Evolutionary conservation across 2,329 filamentous ascomycete genomes (phyloP), one percentile per base, ranked within the genome.

Genomic region (Shiraia sp.): DNA sequence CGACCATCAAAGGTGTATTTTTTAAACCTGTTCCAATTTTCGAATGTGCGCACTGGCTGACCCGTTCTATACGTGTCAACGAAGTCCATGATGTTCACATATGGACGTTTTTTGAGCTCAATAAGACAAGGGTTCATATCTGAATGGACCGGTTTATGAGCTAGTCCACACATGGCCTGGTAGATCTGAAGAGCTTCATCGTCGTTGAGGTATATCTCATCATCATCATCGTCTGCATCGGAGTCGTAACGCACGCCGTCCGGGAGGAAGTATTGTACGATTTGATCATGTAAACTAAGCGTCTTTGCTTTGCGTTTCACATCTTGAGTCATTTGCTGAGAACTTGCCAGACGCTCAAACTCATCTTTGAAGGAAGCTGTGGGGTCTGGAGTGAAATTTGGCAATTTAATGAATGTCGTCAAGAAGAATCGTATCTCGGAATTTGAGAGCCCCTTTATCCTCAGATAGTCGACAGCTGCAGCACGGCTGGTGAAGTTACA

Each of bases 1-100:
- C 22, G 33, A 2, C 33, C 40, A 2, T 37, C 10, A 6, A 19
- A 10, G 9, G 40, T 36, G 10, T 42, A 37, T 2, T 19, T 10
- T 10, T 15, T 19, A n/a, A 42, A 42, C 3, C 23, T 24, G 8
- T 30, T 3, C 40, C 34, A 37, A 3, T 16, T 17, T 6, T 10
- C 12, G 8, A 37, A 42, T 5, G 33, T 33, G 12, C 14, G 15
- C 6, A 42, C 28, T 9, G 7, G n/a, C 17, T 29, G 6, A 10
- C 34, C 34, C 2, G 15, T 36, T 3, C 40, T 28, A 10, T 25
- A 33, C 2, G 29, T 17, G n/a, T 42, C 29, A 9, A 42, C 13
- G 10, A 42, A 30, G 17, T 42, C 40, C 4, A 42, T 10, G 17
- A 42, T 42, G n/a, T 42, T 42, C 4, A 42, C 40, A 13, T 24